phyloP scores from a whole-genome alignment of 768 basidiomycete genomes.

The Sarcodon sp. region DNA sequence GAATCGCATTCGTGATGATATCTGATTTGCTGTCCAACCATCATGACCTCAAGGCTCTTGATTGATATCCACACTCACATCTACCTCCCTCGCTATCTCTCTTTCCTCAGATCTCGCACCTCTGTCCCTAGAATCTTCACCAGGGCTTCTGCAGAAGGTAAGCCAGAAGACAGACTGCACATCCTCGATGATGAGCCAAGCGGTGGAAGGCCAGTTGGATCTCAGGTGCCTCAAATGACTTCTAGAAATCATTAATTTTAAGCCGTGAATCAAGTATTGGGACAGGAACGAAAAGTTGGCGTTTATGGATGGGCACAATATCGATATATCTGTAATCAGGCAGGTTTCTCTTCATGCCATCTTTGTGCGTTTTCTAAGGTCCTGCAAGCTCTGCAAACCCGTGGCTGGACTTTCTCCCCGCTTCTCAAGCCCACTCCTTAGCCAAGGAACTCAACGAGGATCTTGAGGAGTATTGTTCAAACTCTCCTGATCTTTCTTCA shows the following conservation, averaged over 20 bases:
- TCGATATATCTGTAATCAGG: constrained; percentile 74
- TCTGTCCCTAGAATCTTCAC: constrained; percentile 56
- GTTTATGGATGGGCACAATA: constrained; percentile 80
- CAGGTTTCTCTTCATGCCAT: constrained; percentile 11
- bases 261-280: constrained; percentile 41
- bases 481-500: constrained; percentile 26
- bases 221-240: constrained; percentile 34
- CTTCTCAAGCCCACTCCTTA: constrained; percentile 49
- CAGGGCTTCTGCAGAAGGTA: constrained; percentile 28
- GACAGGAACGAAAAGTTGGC: constrained; percentile 62
- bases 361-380: constrained; percentile 3
- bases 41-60: constrained; percentile 24
- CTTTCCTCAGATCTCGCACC: constrained; percentile 51
- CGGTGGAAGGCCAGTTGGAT: constrained; percentile 67
- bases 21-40: neutral
- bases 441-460: constrained; percentile 66
- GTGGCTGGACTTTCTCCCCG: constrained; percentile 80
- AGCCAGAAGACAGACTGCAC: constrained; percentile 52
- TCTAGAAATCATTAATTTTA: neutral
- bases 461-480: constrained; percentile 68
- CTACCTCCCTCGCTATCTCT: constrained; percentile 69
- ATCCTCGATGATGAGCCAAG: constrained; percentile 75
- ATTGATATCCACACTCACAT: constrained; percentile 85
- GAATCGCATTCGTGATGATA: too few relatives aligned
- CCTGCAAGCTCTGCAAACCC: constrained; percentile 67